A percentile compares a stretch with the other conserved stretches of the same genome.
Conservation (phyloP, 495 filamentous ascomycete genomes). For the Parmelia sp. region DNA sequence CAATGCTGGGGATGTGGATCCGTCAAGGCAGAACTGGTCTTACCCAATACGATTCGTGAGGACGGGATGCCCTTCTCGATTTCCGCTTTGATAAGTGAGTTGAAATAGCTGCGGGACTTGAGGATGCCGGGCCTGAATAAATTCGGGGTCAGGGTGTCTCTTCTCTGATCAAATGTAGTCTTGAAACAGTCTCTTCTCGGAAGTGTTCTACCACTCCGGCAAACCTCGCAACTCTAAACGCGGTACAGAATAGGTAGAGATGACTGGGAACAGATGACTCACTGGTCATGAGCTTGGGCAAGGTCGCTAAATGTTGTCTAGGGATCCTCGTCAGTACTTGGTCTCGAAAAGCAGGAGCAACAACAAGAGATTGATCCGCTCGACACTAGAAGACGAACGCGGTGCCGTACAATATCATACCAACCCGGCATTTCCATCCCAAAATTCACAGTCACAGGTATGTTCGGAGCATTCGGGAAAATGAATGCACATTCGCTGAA, state of each 20-base stretch:
- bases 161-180: background rate
- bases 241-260: background rate
- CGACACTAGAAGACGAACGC: constrained; percentile 6
- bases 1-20: constrained; percentile 29
- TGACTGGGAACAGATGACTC: background rate
- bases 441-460: constrained; percentile 78
- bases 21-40: constrained; percentile 51
- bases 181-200: background rate
- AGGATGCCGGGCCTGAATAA: constrained; percentile 53
- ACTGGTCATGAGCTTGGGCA: constrained; percentile 65
- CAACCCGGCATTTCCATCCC: constrained; percentile 56
- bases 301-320: constrained; percentile 31
- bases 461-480: constrained; percentile 85
- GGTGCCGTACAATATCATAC: constrained; percentile 24
- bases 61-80: constrained; percentile 76
- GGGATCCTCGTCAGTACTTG: background rate
- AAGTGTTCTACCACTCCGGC: background rate
- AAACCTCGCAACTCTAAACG: background rate
- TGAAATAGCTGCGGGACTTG: constrained; percentile 64
- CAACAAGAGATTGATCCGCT: background rate
- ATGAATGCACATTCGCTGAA: constrained; percentile 90
- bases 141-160: background rate
- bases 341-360: background rate
- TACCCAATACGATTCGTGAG: constrained; percentile 75
- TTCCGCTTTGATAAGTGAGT: constrained; percentile 73